Evolutionary conservation across 2,329 filamentous ascomycete species (phyloP), one percentile per base, ranked within the genome.

Genomic region (Scedosporium boydii): DNA sequence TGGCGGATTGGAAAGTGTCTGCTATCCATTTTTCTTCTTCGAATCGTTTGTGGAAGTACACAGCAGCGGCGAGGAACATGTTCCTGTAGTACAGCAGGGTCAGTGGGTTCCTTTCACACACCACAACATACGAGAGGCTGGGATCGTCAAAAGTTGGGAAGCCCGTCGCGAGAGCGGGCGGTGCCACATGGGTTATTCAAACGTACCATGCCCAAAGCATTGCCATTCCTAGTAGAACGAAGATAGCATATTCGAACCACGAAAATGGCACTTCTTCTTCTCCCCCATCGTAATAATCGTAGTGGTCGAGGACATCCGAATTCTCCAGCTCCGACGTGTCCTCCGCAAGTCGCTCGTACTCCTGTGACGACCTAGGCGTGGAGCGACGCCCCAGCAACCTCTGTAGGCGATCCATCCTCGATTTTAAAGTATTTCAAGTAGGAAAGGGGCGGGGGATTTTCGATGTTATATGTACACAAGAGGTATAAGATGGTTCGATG

Each of bases 151-250:
- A 60, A 58, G 21, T 34, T 66, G 38, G 26, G 23, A 55, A 18
- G 6, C 48, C n/a, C 5, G 23, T 26, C 51, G 23, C 5, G 18
- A 58, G 34, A 56, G 26, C 21, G 23, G 29, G 26, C 21, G 23
- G 29, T 38, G 34, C 34, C 10, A 23, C 34, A 34, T 18, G 42
- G 59, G 48, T n/a, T 7, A 62, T 38, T 21, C 26, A 27, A 29
- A 69, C 84, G 68, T 83, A 96, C 93, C 93, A 98, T 62, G 93
- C 92, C 93, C 93, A 98, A 55, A 98, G 82, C 95, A 98, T 98
- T 60, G 93, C 90, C 63, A 96, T 82, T 59, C 95, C 95, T 27
- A 98, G 79, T 59, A 96, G 77, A 62, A 89, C 79, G 74, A 98
- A 98, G 71, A 96, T 87, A 68, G 76, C 78, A 75, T 98, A 99